Percentiles rank a stretch among this genome's conserved stretches.
Evolutionary conservation across 2,329 filamentous ascomycete genomes (phyloP).

Genomic region (Knoxdaviesia capensis): DNA sequence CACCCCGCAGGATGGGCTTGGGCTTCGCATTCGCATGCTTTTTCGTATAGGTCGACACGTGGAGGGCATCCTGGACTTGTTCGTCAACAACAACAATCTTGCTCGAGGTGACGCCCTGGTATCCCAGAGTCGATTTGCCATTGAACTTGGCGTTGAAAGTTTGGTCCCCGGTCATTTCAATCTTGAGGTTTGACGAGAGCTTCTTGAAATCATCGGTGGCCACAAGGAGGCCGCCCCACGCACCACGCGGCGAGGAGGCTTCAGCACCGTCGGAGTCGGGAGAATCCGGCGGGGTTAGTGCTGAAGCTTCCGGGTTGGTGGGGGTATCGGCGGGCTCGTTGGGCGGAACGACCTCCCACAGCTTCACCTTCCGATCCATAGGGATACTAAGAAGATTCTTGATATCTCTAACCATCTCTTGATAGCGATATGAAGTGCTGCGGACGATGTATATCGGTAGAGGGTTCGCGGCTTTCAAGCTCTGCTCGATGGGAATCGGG

Average conservation of each 20-base stretch:
- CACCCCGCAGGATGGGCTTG: constrained; percentile 3
- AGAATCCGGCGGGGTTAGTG: constrained; percentile 20
- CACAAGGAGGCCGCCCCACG: constrained; percentile 22
- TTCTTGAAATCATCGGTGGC: constrained; percentile 8
- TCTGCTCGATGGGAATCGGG: constrained; percentile 33
- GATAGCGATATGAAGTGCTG: constrained; percentile 48
- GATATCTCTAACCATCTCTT: constrained; percentile 55
- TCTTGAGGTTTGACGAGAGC: not conserved
- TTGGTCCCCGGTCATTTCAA: constrained; percentile 29
- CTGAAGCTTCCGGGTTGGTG: constrained; percentile 15
- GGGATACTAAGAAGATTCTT: constrained; percentile 53
- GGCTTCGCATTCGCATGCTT: constrained; percentile 1
- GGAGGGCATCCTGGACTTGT: constrained; percentile 36
- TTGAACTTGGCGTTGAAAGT: constrained; percentile 62
- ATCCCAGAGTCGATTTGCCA: constrained; percentile 43
- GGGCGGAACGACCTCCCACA: constrained; percentile 43
- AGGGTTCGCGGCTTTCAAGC: constrained; percentile 38
- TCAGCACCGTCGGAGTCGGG: constrained; percentile 13
- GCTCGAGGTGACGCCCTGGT: constrained; percentile 48
- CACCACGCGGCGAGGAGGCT: constrained; percentile 6
- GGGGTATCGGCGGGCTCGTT: constrained; percentile 11
- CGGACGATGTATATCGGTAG: constrained; percentile 46
- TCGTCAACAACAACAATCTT: constrained; percentile 75
- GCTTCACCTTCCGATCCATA: constrained; percentile 49
- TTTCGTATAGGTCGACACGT: constrained; percentile 16